Percentiles rank a stretch among this genome's conserved stretches.
These are phyloP conservation scores for Wickerhamomyces canadensis DNA, from an alignment of 805 yeast species.

Conservation along the genomic window DNA sequence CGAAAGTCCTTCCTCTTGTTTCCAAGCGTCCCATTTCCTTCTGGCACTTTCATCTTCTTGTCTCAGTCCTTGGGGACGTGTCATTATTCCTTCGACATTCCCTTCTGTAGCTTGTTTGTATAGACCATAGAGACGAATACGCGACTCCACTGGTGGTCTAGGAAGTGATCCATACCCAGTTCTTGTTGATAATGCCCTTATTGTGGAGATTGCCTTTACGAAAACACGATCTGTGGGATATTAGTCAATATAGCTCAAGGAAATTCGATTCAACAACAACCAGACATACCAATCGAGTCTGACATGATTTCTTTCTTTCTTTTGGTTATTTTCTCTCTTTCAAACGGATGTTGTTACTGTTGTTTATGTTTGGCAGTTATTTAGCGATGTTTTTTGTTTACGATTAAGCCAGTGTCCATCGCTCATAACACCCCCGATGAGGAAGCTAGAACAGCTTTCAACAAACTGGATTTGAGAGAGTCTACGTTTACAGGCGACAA, in stretches of 20 bases:
- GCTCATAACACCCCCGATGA: neutral
- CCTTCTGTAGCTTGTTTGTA: slow-evolving; percentile 89
- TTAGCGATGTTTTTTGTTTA: neutral
- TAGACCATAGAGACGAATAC: slow-evolving; percentile 70
- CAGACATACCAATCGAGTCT: slow-evolving; percentile 13
- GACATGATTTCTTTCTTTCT: slow-evolving; percentile 5
- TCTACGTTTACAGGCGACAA: too few relatives aligned
- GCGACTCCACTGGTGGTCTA: slow-evolving; percentile 66
- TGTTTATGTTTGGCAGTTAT: neutral
- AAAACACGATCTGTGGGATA: slow-evolving; percentile 58
- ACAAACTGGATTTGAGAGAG: too few relatives aligned
- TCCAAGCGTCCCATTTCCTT: slow-evolving; percentile 86
- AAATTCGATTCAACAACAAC: too few relatives aligned
- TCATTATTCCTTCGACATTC: slow-evolving; percentile 63
- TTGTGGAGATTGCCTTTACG: slow-evolving; percentile 76
- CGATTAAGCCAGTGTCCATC: neutral
- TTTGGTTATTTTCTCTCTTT: neutral
- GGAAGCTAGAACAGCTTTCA: too few relatives aligned
- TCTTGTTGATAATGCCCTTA: slow-evolving; percentile 62
- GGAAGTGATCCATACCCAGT: slow-evolving; percentile 60
- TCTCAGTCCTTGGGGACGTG: slow-evolving; percentile 54
- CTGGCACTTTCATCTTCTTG: slow-evolving; percentile 63
- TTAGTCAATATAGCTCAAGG: neutral
- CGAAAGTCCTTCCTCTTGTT: slow-evolving; percentile 59
- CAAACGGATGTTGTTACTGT: too few relatives aligned